Percentiles rank a stretch among this genome's conserved stretches.
phyloP scores from a whole-genome alignment of 345 rosid genomes.

The Brassica cretica region DNA sequence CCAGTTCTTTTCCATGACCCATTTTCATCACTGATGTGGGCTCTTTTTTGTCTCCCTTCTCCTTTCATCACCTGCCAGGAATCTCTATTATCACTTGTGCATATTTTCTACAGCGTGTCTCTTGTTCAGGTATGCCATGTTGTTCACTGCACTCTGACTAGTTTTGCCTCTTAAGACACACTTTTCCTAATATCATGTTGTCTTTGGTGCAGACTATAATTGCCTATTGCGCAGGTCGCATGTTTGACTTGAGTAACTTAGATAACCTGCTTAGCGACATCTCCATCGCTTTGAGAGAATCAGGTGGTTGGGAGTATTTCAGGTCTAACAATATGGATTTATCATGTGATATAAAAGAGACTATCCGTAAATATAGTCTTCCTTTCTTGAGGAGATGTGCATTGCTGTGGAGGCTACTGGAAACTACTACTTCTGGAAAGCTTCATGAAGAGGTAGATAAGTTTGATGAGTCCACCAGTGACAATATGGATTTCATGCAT shows the following conservation, averaged over 20 bases:
- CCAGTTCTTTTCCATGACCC: slow-evolving; percentile 87
- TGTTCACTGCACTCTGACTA: background rate
- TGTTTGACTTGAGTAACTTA: slow-evolving; percentile 33
- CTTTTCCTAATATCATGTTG: slow-evolving; percentile 30
- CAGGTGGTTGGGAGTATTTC: slow-evolving; percentile 52
- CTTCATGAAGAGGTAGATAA: slow-evolving; percentile 45
- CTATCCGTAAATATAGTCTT: slow-evolving; percentile 61
- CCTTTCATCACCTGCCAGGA: slow-evolving; percentile 77
- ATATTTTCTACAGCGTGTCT: slow-evolving; percentile 70
- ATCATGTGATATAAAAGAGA: slow-evolving; percentile 50
- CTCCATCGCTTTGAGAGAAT: slow-evolving; percentile 49
- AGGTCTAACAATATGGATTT: slow-evolving; percentile 51
- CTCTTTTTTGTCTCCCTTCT: slow-evolving; percentile 84
- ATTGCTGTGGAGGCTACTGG: slow-evolving; percentile 76
- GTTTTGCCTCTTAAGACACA: background rate
- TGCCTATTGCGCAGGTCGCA: slow-evolving; percentile 46
- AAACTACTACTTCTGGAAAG: slow-evolving; percentile 54
- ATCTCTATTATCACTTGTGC: slow-evolving; percentile 77
- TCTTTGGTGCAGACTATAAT: slow-evolving; percentile 69
- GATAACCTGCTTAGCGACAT: slow-evolving; percentile 56
- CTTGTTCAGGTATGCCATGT: slow-evolving; percentile 67
- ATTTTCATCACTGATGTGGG: slow-evolving; percentile 96
- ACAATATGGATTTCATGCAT: slow-evolving; percentile 42
- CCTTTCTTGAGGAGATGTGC: slow-evolving; percentile 96
- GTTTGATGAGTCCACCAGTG: slow-evolving; percentile 37